Evolutionary conservation across 805 yeast genomes (phyloP).

Genomic region (Saccharomycopsis schoenii): DNA sequence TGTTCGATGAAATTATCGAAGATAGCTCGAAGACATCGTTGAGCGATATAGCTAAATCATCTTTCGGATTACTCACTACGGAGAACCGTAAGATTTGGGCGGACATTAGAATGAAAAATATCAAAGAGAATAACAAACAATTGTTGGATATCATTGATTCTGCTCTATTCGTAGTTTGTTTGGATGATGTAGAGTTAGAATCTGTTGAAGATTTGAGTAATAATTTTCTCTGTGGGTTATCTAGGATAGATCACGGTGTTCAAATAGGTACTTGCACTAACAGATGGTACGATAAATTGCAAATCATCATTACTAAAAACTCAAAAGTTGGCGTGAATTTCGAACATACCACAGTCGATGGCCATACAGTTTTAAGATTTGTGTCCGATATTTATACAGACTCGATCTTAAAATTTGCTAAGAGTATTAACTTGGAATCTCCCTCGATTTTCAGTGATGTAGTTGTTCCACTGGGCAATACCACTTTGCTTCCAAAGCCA

Average conservation of each 20-base stretch:
- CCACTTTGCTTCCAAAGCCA: slow-evolving; percentile 32
- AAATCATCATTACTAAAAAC: slow-evolving; percentile 75
- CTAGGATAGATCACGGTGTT: slow-evolving; percentile 69
- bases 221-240: slow-evolving; percentile 82
- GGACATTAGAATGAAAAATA: slow-evolving; percentile 44
- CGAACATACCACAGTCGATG: slow-evolving; percentile 93
- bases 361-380: slow-evolving; percentile 83
- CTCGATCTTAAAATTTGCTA: slow-evolving; percentile 79
- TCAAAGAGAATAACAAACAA: slow-evolving; percentile 45
- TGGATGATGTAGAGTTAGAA: slow-evolving; percentile 66
- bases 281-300: slow-evolving; percentile 91
- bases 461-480: neutral
- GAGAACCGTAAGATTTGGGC: slow-evolving; percentile 90
- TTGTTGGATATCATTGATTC: slow-evolving; percentile 68
- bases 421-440: slow-evolving; percentile 58
- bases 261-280: slow-evolving; percentile 93
- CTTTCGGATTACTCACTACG: slow-evolving; percentile 84
- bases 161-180: slow-evolving; percentile 72
- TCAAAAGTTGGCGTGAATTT: slow-evolving; percentile 91
- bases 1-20: slow-evolving; percentile 62
- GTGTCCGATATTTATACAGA: slow-evolving; percentile 89
- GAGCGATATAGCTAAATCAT: slow-evolving; percentile 64
- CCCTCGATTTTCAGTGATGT: slow-evolving; percentile 18
- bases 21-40: slow-evolving; percentile 52
- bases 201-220: slow-evolving; percentile 57